Conservation (phyloP, 1,284 basidiomycete species). For the Sporisorium exsertum region DNA sequence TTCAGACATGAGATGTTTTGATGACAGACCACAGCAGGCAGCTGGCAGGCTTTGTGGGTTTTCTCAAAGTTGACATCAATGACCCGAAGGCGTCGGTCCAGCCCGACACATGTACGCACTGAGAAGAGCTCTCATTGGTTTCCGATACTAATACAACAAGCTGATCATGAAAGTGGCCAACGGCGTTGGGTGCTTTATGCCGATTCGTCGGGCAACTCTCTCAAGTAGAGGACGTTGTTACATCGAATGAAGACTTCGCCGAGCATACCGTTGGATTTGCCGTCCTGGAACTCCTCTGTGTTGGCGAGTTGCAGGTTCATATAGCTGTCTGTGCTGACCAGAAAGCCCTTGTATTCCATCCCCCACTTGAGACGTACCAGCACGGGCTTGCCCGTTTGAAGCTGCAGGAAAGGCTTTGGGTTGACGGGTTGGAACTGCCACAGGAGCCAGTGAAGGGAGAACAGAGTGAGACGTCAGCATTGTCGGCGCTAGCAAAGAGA, state of each 20-base stretch:
- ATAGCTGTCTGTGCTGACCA: conserved; percentile 98
- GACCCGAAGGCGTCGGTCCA: no score
- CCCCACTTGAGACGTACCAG: conserved; percentile 98
- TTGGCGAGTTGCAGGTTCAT: conserved; percentile 99
- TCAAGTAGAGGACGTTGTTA: conserved; percentile 67
- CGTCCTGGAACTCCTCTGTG: conserved; percentile 97
- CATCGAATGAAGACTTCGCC: conserved; percentile 97
- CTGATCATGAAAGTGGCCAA: background rate
- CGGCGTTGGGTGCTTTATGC: background rate
- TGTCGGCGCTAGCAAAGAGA: no score
- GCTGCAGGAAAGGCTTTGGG: conserved; percentile 98
- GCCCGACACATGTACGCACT: background rate
- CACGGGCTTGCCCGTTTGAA: conserved; percentile 96
- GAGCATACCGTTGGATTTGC: conserved; percentile 91
- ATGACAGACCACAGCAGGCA: background rate
- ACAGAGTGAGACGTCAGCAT: background rate
- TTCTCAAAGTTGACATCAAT: no score
- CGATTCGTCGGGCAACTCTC: conserved; percentile 60
- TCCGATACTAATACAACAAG: conserved; percentile 8
- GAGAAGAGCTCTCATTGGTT: background rate
- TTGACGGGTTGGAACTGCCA: conserved; percentile 88
- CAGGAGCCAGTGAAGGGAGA: background rate
- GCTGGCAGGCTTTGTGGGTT: no score
- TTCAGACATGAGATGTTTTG: no score
- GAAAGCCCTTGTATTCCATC: conserved; percentile 97